Evolutionary conservation across 2,329 filamentous ascomycete genomes (phyloP).

Genomic region (Lecanicillium sp.): DNA sequence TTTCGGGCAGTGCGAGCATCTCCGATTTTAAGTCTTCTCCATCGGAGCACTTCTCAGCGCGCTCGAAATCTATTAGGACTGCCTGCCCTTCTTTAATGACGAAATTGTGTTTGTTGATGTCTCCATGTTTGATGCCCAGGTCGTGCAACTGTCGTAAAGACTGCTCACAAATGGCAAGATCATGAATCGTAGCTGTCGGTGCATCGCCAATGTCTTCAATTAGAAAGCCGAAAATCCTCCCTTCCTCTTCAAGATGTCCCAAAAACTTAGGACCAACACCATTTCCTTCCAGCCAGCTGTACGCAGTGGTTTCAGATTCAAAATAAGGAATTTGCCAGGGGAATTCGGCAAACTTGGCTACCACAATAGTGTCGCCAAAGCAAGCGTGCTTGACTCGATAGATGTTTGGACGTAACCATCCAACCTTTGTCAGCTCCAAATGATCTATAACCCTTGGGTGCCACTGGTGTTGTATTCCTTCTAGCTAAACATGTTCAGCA

Average conservation of each 20-base stretch:
- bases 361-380: too few relatives aligned
- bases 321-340: conserved; percentile 18
- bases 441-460: too few relatives aligned
- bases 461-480: too few relatives aligned
- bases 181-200: conserved; percentile 18
- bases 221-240: conserved; percentile 19
- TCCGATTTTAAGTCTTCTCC: conserved; percentile 15
- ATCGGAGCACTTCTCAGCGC: conserved; percentile 16
- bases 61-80: conserved; percentile 25
- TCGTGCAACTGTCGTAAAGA: conserved; percentile 19
- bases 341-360: conserved; percentile 19
- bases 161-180: conserved; percentile 20
- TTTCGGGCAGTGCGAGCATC: conserved; percentile 14
- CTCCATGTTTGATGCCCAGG: conserved; percentile 24
- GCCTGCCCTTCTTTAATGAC: conserved; percentile 18
- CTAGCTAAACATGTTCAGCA: too few relatives aligned
- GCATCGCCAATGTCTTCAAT: conserved; percentile 15
- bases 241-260: conserved; percentile 20
- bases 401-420: too few relatives aligned
- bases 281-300: conserved; percentile 17
- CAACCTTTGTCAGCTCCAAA: too few relatives aligned
- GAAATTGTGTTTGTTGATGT: conserved; percentile 28
- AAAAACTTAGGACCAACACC: conserved; percentile 19
- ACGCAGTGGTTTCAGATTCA: conserved; percentile 18
- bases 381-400: too few relatives aligned